Base-by-base conservation (phyloP, 495 filamentous ascomycete species). In the Penicillium salamii region DNA sequence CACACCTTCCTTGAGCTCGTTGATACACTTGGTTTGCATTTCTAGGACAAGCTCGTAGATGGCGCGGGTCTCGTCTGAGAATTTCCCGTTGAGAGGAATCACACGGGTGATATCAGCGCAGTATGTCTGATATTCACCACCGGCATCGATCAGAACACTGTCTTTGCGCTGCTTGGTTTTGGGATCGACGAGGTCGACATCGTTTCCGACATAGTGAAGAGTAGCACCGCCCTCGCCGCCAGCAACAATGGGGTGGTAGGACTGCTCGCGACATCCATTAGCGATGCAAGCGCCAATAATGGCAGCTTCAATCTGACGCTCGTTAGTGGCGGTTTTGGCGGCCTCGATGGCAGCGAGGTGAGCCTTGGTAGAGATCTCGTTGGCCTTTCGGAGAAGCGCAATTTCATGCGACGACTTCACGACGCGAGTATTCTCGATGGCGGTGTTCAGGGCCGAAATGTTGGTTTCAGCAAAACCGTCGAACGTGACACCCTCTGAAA, bases 71-170 rank as follows among this genome's bases (percentile, higher is more conserved):
- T 96, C 88, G 23, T 69, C 61, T 7, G 75, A 78, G 66, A 95
- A 96, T 50, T 75, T 83, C 26, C 90, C 91, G 17, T 73, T 79
- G 54, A 96, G 80, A 29, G 91, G 91, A 53, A 95, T 91, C 0
- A 86, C 88, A 42, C 91, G 79, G n/a, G 91, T 96, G 50, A 97
- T 88, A 68, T 97, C 91, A 5, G 87, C 76, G 41, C 87, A 88
- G 61, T 97, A 97, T 55, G 84, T 86, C 15, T 78, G 61, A 66
- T 83, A 89, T 69, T 96, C 91, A 21, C 76, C 80, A 17, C 89
- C 91, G 7, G 91, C 91, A 68, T 97, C 91, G 12, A 97, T 71
- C 23, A 96, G 75, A 5, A 97, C 55, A 57, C 88, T 85, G 28
- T 84, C 75, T 65, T 89, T 89, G 17, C 80, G 84, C 7, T 67